Evolutionary conservation across 805 yeast species (phyloP), one percentile per base, ranked within the genome.

Genomic region (Kregervanrija pseudodelftensis): DNA sequence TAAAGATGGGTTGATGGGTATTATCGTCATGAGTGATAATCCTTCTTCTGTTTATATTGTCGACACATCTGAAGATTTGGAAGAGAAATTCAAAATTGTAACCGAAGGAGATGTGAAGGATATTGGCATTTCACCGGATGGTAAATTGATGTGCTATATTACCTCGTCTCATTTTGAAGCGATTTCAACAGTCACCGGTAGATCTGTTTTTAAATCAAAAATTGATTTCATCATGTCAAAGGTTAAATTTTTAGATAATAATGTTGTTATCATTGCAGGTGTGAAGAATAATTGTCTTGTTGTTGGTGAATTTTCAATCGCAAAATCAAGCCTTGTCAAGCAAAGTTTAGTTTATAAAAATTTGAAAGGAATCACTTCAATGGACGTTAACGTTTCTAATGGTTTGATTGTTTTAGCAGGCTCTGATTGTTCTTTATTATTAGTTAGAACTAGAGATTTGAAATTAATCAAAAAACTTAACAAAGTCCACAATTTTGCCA

Each of bases 401-500:
- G 65, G 70, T 49, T 61, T 79, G 40, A 63, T 76, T 30, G 81
- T 80, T 1, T 52, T 80, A 16, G 80, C 84, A 0, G 80, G 82
- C 0, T 77, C 80, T 44, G 93, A 85, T 53, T 74, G 79, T 50
- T 77, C 93, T 1, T 66, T 89, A 11, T 64, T 77, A 1, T 53
- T 89, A n/a, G 60, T 80, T 11, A 72, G 74, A 36, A 59, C 74
- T 12, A 65, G 70, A 2, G 77, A 72, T 49, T 73, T 89, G 47
- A 69, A 73, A 37, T 61, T 73, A 11, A 54, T 78, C 22, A 77
- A 73, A 46, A 65, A 70, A 7, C 66, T 79, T 44, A 73, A 73
- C 37, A 76, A 82, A 48, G 79, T 85, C 44, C 96, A 89, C 60
- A 68, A 73, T 8, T 85, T 85, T 60, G 88, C 95, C 22, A 80